Conservation (phyloP, 2,329 filamentous ascomycete species). For the Xylogone sp. region DNA sequence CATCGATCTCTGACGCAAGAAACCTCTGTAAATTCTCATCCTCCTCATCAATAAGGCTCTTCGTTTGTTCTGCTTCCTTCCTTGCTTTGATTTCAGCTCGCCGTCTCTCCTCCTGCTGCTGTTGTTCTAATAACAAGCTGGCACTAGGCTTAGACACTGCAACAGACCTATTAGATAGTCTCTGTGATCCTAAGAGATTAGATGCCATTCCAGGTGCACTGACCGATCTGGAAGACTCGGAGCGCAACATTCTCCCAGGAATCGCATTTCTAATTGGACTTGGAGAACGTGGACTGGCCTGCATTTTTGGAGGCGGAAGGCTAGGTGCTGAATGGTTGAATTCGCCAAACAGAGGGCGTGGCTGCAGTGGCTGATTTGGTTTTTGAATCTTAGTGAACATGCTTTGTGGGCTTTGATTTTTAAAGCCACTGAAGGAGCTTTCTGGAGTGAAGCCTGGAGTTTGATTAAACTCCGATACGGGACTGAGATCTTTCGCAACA, state of each 20-base stretch:
- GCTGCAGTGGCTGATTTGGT: slow-evolving; percentile 39
- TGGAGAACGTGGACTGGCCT: slow-evolving; percentile 64
- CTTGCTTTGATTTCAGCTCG: slow-evolving; percentile 40
- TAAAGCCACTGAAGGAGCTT: slow-evolving; percentile 53
- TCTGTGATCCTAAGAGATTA: slow-evolving; percentile 42
- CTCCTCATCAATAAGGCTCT: slow-evolving; percentile 62
- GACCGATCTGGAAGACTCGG: slow-evolving; percentile 52
- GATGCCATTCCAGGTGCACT: slow-evolving; percentile 58
- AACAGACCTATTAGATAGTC: slow-evolving; percentile 48
- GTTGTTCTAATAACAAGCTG: slow-evolving; percentile 17
- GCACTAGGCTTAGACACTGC: slow-evolving; percentile 26
- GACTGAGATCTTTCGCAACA: slow-evolving; percentile 60
- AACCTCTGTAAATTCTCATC: slow-evolving; percentile 64
- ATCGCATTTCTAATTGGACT: slow-evolving; percentile 63
- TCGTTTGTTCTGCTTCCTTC: slow-evolving; percentile 53
- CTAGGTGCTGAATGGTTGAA: slow-evolving; percentile 49
- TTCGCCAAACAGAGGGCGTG: slow-evolving; percentile 49
- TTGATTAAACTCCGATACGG: slow-evolving; percentile 39
- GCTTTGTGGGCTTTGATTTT: slow-evolving; percentile 31
- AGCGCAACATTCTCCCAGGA: slow-evolving; percentile 44
- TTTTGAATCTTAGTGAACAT: slow-evolving; percentile 42
- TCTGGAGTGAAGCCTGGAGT: slow-evolving; percentile 52
- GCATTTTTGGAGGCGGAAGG: slow-evolving; percentile 44
- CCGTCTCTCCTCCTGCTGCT: slow-evolving; percentile 22
- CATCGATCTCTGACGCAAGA: slow-evolving; percentile 55